Percentiles rank a stretch among this genome's conserved stretches.
Evolutionary conservation across 345 rosid species (phyloP).

Genomic region (Moringa oleifera): DNA sequence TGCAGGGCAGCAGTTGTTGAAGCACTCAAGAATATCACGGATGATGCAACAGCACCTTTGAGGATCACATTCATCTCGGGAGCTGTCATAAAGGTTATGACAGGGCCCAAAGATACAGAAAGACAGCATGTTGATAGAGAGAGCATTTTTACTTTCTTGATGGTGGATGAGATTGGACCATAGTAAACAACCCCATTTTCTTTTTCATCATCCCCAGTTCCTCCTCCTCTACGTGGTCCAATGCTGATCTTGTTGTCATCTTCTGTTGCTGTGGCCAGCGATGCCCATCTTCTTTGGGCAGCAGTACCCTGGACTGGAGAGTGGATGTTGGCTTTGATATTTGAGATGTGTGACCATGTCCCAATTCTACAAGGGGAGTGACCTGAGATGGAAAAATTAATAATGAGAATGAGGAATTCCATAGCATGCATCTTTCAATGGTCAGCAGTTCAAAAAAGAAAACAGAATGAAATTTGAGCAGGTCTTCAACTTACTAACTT

Average conservation of each 20-base stretch:
- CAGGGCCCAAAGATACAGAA: slow-evolving; percentile 85
- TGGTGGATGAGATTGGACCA: slow-evolving; percentile 83
- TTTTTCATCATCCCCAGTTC: slow-evolving; percentile 36
- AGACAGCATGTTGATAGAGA: slow-evolving; percentile 98
- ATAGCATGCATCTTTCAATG: background rate
- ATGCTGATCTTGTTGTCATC: slow-evolving; percentile 70
- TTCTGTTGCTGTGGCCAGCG: slow-evolving; percentile 41
- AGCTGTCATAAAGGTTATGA: slow-evolving; percentile 90
- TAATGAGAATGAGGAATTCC: too few species aligned
- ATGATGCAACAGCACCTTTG: slow-evolving; percentile 86
- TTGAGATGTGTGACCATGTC: slow-evolving; percentile 26
- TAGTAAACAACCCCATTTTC: slow-evolving; percentile 50
- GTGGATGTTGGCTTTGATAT: slow-evolving; percentile 24
- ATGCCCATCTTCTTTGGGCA: slow-evolving; percentile 52
- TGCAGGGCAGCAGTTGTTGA: slow-evolving; percentile 72
- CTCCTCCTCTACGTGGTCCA: slow-evolving; percentile 45
- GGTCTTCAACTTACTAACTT: background rate
- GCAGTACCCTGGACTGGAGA: slow-evolving; percentile 14
- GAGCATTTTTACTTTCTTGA: slow-evolving; percentile 87
- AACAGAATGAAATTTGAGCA: background rate
- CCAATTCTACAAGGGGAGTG: slow-evolving; percentile 25
- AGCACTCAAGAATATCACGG: slow-evolving; percentile 82
- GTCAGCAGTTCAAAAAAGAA: background rate
- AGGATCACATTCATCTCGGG: slow-evolving; percentile 72
- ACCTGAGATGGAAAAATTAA: slow-evolving; percentile 27